phyloP scores from a whole-genome alignment of 768 basidiomycete species.

The Hysterangium stoloniferum region DNA sequence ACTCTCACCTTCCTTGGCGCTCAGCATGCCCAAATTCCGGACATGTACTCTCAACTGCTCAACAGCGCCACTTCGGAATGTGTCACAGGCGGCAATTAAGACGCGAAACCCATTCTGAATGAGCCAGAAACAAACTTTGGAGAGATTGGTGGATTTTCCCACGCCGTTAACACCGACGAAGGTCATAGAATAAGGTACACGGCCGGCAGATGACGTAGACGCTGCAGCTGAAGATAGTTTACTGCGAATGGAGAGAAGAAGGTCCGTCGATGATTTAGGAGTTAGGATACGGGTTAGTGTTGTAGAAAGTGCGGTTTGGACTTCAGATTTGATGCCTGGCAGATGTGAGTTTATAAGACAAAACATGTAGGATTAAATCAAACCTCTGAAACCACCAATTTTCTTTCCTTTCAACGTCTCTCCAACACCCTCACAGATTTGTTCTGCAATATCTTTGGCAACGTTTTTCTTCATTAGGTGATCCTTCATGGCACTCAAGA shows the following conservation, averaged over 20 bases:
- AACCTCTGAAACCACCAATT: constrained; percentile 85
- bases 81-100: constrained; percentile 97
- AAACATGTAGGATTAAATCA: constrained; percentile 19
- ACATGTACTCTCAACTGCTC: constrained; percentile 97
- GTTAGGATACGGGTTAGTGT: constrained; percentile 91
- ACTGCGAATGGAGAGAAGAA: constrained; percentile 85
- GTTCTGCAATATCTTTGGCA: constrained; percentile 89
- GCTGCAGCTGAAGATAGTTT: constrained; percentile 72
- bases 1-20: constrained; percentile 37
- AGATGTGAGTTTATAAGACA: constrained; percentile 13
- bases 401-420: constrained; percentile 85
- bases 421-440: constrained; percentile 92
- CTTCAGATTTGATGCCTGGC: constrained; percentile 76
- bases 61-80: constrained; percentile 95
- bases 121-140: constrained; percentile 98
- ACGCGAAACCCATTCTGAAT: constrained; percentile 92
- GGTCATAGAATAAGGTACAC: constrained; percentile 84
- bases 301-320: constrained; percentile 73
- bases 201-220: constrained; percentile 53
- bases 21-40: constrained; percentile 82
- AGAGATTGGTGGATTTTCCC: constrained; percentile 96
- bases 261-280: constrained; percentile 94
- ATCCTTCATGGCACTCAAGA: constrained; percentile 90
- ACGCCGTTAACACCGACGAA: constrained; percentile 99
- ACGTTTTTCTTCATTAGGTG: constrained; percentile 99